phyloP scores from a whole-genome alignment of 805 yeast genomes.

The Suhomyces pyralidae region DNA sequence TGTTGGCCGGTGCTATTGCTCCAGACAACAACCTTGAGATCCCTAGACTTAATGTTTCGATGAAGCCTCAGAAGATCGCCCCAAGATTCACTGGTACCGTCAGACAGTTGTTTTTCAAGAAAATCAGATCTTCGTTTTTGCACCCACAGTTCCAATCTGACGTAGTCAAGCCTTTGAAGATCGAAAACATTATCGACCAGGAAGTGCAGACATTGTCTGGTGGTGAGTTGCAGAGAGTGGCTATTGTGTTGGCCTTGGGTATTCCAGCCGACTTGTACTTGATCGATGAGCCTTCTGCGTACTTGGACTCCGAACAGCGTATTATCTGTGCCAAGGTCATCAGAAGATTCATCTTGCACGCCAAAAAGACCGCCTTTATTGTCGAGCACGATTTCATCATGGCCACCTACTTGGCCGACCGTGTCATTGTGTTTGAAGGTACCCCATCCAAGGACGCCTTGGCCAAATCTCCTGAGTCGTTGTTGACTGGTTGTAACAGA shows the following conservation, averaged over 20 bases:
- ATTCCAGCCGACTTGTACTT: conserved; percentile 91
- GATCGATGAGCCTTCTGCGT: conserved; percentile 98
- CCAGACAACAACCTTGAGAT: conserved; percentile 80
- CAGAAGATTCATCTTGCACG: conserved; percentile 91
- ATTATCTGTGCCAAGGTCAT: conserved; percentile 97
- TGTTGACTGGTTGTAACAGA: conserved; percentile 94
- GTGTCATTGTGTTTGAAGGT: conserved; percentile 98
- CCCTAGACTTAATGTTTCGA: conserved; percentile 87
- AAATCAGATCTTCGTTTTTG: conserved; percentile 89
- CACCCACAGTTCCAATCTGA: conserved; percentile 98
- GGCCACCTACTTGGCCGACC: conserved; percentile 99
- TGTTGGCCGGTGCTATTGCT: conserved; percentile 87
- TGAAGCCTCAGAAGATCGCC: conserved; percentile 99
- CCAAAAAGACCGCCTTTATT: conserved; percentile 97
- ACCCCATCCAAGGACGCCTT: conserved; percentile 78
- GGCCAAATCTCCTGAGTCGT: conserved; percentile 88
- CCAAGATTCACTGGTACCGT: conserved; percentile 99
- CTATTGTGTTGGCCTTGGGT: conserved; percentile 93
- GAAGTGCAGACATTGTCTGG: conserved; percentile 97
- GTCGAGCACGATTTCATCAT: conserved; percentile 99
- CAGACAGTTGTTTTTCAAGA: conserved; percentile 94
- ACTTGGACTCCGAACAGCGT: conserved; percentile 99
- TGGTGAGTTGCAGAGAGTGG: conserved; percentile 99
- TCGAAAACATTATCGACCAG: conserved; percentile 93
- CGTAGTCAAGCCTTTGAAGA: conserved; percentile 91